These are phyloP conservation scores for Ogataea nonfermentans DNA, from an alignment of 805 yeast genomes.

Conservation along the genomic window DNA sequence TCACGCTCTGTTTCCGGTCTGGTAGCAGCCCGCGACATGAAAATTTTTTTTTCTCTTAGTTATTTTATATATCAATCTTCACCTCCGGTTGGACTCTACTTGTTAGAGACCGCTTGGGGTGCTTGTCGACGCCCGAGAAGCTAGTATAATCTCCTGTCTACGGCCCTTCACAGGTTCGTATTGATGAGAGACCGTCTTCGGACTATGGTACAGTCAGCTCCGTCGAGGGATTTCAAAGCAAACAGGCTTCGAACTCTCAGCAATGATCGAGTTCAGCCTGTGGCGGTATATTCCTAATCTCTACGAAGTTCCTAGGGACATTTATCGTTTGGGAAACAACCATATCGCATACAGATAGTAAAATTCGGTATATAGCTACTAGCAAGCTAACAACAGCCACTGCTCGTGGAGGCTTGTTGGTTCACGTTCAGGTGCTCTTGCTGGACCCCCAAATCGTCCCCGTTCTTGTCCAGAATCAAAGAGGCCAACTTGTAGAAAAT, in stretches of 20 bases:
- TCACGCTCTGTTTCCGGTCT: slow-evolving; percentile 15
- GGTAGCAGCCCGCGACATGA: slow-evolving; percentile 30
- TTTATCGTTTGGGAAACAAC: slow-evolving; percentile 99
- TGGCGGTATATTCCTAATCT: slow-evolving; percentile 99
- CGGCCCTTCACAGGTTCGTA: slow-evolving; percentile 23
- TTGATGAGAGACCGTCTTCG: slow-evolving; percentile 26
- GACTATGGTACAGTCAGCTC: slow-evolving; percentile 81
- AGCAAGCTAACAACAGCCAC: slow-evolving; percentile 23
- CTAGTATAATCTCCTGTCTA: slow-evolving; percentile 33
- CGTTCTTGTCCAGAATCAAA: slow-evolving; percentile 77
- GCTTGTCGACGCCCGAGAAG: slow-evolving; percentile 39
- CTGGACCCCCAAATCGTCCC: slow-evolving; percentile 36
- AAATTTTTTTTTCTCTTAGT: slow-evolving; percentile 6
- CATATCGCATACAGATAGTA: slow-evolving; percentile 89
- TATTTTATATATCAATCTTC: slow-evolving; percentile 40
- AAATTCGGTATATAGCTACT: slow-evolving; percentile 2
- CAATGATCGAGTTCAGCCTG: slow-evolving; percentile 64
- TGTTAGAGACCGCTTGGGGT: slow-evolving; percentile 13
- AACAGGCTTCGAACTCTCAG: slow-evolving; percentile 33
- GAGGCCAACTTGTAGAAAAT: slow-evolving; percentile 88
- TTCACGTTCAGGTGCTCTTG: slow-evolving; percentile 30
- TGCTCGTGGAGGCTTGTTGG: slow-evolving; percentile 20
- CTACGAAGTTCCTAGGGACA: slow-evolving; percentile 89
- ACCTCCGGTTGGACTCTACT: slow-evolving; percentile 30
- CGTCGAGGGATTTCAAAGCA: slow-evolving; percentile 93